Evolutionary conservation across 2,329 filamentous ascomycete species (phyloP).

Genomic region (Grosmannia huntii): DNA sequence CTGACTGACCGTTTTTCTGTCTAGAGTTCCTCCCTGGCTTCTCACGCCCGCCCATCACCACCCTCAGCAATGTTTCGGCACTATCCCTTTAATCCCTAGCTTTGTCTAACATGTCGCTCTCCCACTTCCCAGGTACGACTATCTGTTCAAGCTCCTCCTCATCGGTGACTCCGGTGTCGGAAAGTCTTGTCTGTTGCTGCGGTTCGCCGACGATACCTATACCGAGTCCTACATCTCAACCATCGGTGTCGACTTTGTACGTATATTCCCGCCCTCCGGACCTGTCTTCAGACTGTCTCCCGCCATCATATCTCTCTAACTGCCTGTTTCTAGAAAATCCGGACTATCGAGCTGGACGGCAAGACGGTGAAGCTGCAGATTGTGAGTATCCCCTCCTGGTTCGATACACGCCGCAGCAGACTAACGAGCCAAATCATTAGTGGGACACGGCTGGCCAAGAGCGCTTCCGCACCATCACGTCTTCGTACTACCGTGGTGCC

Average conservation of each 20-base stretch:
- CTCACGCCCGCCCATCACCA: background rate
- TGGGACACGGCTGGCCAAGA: conserved; percentile 99
- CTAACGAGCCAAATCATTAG: conserved; percentile 34
- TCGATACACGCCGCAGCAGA: background rate
- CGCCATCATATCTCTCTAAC: background rate
- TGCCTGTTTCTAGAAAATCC: conserved; percentile 67
- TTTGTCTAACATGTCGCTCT: background rate
- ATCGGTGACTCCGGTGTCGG: conserved; percentile 99
- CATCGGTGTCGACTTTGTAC: conserved; percentile 97
- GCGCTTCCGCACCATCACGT: conserved; percentile 98
- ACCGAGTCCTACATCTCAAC: conserved; percentile 99
- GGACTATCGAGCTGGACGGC: conserved; percentile 97
- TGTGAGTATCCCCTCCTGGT: conserved; percentile 6
- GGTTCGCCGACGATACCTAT: conserved; percentile 98
- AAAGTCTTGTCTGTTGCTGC: conserved; percentile 96
- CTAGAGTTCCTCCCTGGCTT: background rate
- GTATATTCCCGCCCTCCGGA: conserved; percentile 24
- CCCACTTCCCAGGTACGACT: conserved; percentile 74
- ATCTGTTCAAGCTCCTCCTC: conserved; percentile 99
- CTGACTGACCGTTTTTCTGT: background rate
- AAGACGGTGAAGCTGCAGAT: conserved; percentile 99
- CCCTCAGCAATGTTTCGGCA: background rate
- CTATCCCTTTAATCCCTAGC: background rate
- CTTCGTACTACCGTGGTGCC: conserved; percentile 97
- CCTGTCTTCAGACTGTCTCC: too few relatives aligned